These are phyloP conservation scores for Tuber brumale DNA, from an alignment of 495 filamentous ascomycete species.

Conservation along the genomic window DNA sequence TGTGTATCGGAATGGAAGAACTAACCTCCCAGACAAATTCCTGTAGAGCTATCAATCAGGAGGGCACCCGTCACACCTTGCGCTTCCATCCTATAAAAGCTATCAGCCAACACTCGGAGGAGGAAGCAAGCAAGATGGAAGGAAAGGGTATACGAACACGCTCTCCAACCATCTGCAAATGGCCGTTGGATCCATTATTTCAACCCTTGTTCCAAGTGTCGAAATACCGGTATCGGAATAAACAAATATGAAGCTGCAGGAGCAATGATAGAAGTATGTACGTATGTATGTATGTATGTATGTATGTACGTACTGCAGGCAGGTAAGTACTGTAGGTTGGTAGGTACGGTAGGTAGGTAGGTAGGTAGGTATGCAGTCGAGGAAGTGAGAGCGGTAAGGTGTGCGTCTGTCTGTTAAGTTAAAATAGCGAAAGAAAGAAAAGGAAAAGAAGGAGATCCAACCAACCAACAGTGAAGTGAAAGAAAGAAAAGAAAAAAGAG, in stretches of 20 bases:
- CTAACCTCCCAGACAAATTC: conserved; percentile 42
- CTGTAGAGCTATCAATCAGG: conserved; percentile 38
- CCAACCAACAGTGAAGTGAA: conserved; percentile 5
- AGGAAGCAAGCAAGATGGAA: not conserved
- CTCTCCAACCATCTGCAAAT: conserved; percentile 38
- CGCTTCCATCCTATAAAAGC: conserved; percentile 35
- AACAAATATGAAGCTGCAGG: not conserved
- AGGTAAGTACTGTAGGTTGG: not conserved
- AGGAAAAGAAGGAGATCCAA: conserved; percentile 1
- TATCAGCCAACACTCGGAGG: not conserved
- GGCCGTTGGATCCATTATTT: conserved; percentile 37
- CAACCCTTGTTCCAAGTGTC: not conserved
- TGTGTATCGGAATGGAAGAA: not conserved
- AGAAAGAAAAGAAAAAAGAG: not conserved
- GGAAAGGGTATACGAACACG: conserved; percentile 24
- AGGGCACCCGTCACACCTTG: conserved; percentile 41
- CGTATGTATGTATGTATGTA: not conserved
- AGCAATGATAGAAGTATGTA: not conserved
- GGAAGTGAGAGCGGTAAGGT: not conserved
- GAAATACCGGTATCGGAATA: not conserved
- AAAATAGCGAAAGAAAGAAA: conserved; percentile 4
- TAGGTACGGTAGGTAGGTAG: too few species aligned
- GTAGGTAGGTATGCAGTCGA: not conserved
- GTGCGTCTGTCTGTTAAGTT: conserved; percentile 5
- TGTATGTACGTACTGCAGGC: not conserved